Base-by-base conservation (phyloP, 2,329 filamentous ascomycete species). In the Scytalidium lignicola region DNA sequence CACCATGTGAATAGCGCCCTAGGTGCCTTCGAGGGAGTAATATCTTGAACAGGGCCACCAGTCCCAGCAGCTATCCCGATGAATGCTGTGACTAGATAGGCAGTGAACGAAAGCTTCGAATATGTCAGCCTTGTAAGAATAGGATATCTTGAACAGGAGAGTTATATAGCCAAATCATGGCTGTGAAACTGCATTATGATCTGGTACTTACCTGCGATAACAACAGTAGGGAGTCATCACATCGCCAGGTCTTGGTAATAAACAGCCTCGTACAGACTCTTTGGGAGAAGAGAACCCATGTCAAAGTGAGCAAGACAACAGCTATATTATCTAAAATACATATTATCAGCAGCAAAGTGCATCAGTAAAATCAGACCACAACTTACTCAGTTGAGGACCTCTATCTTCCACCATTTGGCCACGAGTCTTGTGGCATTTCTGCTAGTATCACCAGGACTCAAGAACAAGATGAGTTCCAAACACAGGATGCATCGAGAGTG, bases 1-100 rank as follows among this genome's bases (percentile, higher is more conserved):
- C 74, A 80, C 75, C 75, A 80, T 40, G 47, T 57, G 29, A 49
- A 49, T 1, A 60, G 39, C 6, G 58, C 57, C 39, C 43, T 54
- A 2, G 57, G 50, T 3, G 57, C 18, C 39, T 59, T 46, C 23
- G 43, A 18, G 3, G 19, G 29, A 13, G 50, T 26, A 18, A 61
- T 54, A 15, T 54, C 44, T 8, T 43, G 21, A 2, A 52, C 13
- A 37, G 58, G 57, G 23, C 48, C 43, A 18, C 59, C 60, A 20
- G 46, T 57, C 4, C 60, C 59, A 28, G 55, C 55, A 18, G 49
- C 44, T 1, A 61, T 41, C 19, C 53, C 55, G 5, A 41, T 28
- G 10, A 59, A 44, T n/a, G 45, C 47, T 39, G 41, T 51, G 15
- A 47, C 41, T 20, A 40, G 39, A 23, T 61, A 58, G 5, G 50